Percentiles rank a stretch among this genome's conserved stretches.
These are phyloP conservation scores for Asterophora parasitica DNA, from an alignment of 768 basidiomycete species.

Conservation along the genomic window DNA sequence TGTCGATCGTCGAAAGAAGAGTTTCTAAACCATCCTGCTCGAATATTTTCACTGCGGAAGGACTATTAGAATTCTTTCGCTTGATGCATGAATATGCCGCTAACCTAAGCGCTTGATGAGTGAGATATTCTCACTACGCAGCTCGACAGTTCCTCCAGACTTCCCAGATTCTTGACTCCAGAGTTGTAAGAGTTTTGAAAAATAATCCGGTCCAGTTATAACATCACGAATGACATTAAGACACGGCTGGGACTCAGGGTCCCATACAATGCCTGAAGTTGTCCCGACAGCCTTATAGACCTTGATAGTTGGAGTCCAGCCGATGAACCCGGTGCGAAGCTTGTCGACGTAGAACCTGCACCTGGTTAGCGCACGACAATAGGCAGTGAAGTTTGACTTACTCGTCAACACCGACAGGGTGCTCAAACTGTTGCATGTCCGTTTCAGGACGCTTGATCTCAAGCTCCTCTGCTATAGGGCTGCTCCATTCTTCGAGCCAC, in stretches of 20 bases:
- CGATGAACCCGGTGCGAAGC: constrained; percentile 70
- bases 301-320: constrained; percentile 63
- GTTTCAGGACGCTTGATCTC: constrained; percentile 40
- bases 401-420: constrained; percentile 33
- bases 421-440: constrained; percentile 45
- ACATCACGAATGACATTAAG: constrained; percentile 48
- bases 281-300: constrained; percentile 46
- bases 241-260: constrained; percentile 42
- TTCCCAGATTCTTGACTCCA: constrained; percentile 82
- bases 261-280: constrained; percentile 45
- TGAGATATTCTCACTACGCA: constrained; percentile 46
- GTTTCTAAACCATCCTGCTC: constrained; percentile 47
- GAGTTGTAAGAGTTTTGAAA: constrained; percentile 51
- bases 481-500: constrained; percentile 71
- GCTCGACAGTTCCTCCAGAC: constrained; percentile 44
- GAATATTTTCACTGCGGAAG: constrained; percentile 58
- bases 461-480: constrained; percentile 50
- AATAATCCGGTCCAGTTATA: constrained; percentile 50
- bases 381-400: constrained; percentile 18
- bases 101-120: constrained; percentile 39
- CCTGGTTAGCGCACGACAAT: constrained; percentile 4
- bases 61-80: background rate
- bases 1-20: constrained; percentile 53
- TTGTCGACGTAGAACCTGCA: constrained; percentile 63
- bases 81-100: constrained; percentile 4